Conservation (phyloP, 306 rosid species). For the Dicorynia guianensis region DNA sequence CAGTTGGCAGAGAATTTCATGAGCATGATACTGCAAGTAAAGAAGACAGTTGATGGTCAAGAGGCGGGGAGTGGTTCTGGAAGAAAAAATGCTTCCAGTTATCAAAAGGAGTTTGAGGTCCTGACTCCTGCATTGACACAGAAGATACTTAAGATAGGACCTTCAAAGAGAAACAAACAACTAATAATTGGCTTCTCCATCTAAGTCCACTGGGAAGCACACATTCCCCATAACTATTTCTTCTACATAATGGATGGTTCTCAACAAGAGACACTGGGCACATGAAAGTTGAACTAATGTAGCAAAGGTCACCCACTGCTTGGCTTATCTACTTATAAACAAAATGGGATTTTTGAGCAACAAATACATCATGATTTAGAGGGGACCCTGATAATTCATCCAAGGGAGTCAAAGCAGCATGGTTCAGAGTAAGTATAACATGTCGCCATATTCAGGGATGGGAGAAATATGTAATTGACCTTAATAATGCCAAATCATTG, state of each 20-base stretch:
- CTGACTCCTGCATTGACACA: constrained; percentile 15
- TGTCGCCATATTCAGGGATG: constrained; percentile 59
- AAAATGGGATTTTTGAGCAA: constrained; percentile 52
- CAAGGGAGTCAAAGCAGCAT: constrained; percentile 62
- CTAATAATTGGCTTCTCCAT: constrained; percentile 60
- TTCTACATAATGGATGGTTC: constrained; percentile 54
- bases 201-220: constrained; percentile 48
- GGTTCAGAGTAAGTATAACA: constrained; percentile 57
- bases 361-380: constrained; percentile 51
- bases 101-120: constrained; percentile 39
- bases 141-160: constrained; percentile 45
- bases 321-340: constrained; percentile 54
- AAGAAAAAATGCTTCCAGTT: constrained; percentile 43
- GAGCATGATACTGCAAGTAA: constrained; percentile 52
- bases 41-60: constrained; percentile 48
- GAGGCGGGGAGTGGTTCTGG: constrained; percentile 38
- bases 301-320: constrained; percentile 46
- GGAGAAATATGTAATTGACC: constrained; percentile 55
- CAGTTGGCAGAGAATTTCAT: constrained; percentile 46
- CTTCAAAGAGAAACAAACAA: constrained; percentile 60
- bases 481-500: constrained; percentile 54
- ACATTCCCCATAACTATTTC: constrained; percentile 36
- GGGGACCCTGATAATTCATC: constrained; percentile 64
- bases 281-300: constrained; percentile 43
- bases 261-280: constrained; percentile 63